Percentiles rank a stretch among this genome's conserved stretches.
These are phyloP conservation scores for Solanum lycopersicoides DNA, from an alignment of 257 asterid species.

Conservation along the genomic window DNA sequence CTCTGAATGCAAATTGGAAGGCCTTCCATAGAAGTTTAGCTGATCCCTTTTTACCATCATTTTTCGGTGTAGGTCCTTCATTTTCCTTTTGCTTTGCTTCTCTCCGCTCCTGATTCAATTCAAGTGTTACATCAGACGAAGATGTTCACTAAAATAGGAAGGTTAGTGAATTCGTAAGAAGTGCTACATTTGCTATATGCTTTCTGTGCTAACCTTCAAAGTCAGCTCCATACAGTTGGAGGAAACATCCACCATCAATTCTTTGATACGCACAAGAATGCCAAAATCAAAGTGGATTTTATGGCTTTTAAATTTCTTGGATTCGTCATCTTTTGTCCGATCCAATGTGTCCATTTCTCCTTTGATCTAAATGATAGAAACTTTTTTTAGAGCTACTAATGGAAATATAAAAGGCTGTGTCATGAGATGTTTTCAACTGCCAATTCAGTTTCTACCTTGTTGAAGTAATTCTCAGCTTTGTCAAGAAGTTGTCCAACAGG, in stretches of 20 bases:
- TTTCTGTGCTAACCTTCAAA: slow-evolving; percentile 51
- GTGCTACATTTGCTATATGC: not conserved
- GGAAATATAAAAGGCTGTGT: not conserved
- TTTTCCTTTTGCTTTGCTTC: slow-evolving; percentile 25
- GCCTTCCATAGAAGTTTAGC: slow-evolving; percentile 72
- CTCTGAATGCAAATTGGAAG: slow-evolving; percentile 76
- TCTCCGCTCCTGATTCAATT: slow-evolving; percentile 42
- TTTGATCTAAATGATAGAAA: slow-evolving; percentile 40
- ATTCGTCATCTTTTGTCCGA: slow-evolving; percentile 73
- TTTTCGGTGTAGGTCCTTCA: slow-evolving; percentile 7
- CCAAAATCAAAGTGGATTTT: slow-evolving; percentile 71
- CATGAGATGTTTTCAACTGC: not conserved
- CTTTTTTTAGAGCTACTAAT: not conserved
- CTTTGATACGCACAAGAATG: slow-evolving; percentile 70
- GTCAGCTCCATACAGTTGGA: slow-evolving; percentile 79
- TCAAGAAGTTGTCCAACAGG: slow-evolving; percentile 55
- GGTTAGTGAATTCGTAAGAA: not conserved
- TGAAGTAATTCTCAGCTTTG: slow-evolving; percentile 62
- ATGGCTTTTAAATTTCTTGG: slow-evolving; percentile 57
- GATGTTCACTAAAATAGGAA: not conserved
- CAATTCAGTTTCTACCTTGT: slow-evolving; percentile 31
- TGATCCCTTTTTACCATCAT: slow-evolving; percentile 34
- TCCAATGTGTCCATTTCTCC: slow-evolving; percentile 70
- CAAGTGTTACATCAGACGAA: not conserved
- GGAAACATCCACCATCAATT: slow-evolving; percentile 71